Conservation (phyloP, 257 asterid species). For the Agastache rugosa region DNA sequence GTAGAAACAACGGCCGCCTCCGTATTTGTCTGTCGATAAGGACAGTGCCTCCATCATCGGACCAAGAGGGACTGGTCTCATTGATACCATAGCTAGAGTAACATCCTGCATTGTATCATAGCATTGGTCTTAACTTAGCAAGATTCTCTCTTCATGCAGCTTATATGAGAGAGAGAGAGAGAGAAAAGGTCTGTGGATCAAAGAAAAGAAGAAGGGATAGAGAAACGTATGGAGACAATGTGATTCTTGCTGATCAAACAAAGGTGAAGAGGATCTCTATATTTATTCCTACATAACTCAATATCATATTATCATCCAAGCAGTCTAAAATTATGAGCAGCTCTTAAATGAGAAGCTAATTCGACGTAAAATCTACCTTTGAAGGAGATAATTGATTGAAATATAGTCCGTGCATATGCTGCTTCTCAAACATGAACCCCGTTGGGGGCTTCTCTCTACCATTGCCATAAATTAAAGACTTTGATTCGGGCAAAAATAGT, state of each 20-base stretch:
- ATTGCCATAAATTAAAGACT: slow-evolving; percentile 69
- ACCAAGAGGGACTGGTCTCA: slow-evolving; percentile 75
- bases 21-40: slow-evolving; percentile 69
- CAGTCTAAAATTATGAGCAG: not conserved
- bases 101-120: slow-evolving; percentile 54
- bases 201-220: no score
- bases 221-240: not conserved
- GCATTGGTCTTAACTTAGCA: not conserved
- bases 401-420: slow-evolving; percentile 53
- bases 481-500: slow-evolving; percentile 74
- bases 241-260: not conserved
- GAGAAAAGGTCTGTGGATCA: not conserved
- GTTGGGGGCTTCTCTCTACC: slow-evolving; percentile 94
- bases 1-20: slow-evolving; percentile 71
- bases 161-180: not conserved
- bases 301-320: not conserved
- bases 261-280: slow-evolving; percentile 4
- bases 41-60: slow-evolving; percentile 70
- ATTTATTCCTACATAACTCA: not conserved
- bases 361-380: slow-evolving; percentile 20
- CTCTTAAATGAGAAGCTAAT: not conserved
- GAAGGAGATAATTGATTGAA: slow-evolving; percentile 41
- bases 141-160: not conserved
- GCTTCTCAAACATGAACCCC: slow-evolving; percentile 86
- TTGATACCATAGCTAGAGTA: slow-evolving; percentile 77